These are phyloP conservation scores for Paecilomyces niveus DNA, from an alignment of 2,329 filamentous ascomycete species.

Conservation along the genomic window DNA sequence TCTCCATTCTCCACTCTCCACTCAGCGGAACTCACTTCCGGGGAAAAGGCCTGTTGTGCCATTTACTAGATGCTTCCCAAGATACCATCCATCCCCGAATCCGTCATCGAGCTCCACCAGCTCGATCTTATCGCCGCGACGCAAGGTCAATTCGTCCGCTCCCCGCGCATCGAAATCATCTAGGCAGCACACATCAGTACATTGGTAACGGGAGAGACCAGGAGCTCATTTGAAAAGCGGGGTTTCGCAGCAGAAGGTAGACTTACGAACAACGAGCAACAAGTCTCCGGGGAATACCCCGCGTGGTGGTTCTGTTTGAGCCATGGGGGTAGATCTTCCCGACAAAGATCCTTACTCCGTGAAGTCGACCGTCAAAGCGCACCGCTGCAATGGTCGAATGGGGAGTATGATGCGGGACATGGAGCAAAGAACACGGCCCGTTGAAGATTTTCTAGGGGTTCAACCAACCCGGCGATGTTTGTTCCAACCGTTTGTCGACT, in stretches of 20 bases:
- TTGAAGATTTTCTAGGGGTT: background rate
- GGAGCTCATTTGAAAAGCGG: background rate
- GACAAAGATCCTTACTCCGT: slow-evolving; percentile 8
- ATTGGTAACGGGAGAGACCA: slow-evolving; percentile 13
- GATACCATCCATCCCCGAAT: slow-evolving; percentile 60
- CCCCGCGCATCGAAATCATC: slow-evolving; percentile 90
- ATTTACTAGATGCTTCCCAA: slow-evolving; percentile 43
- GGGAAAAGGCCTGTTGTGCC: slow-evolving; percentile 42
- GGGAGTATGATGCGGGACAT: slow-evolving; percentile 23
- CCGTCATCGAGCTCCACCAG: slow-evolving; percentile 60
- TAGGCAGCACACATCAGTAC: slow-evolving; percentile 31
- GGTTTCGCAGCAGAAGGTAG: slow-evolving; percentile 2
- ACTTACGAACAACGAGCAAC: slow-evolving; percentile 41
- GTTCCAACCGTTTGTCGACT: background rate
- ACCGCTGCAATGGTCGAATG: slow-evolving; percentile 7
- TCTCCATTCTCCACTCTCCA: background rate
- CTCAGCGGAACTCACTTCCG: slow-evolving; percentile 20
- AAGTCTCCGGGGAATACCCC: slow-evolving; percentile 35
- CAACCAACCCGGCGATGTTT: background rate
- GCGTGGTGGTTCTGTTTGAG: slow-evolving; percentile 25
- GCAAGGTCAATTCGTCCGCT: slow-evolving; percentile 83
- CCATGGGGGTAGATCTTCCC: slow-evolving; percentile 20
- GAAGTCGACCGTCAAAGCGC: slow-evolving; percentile 4
- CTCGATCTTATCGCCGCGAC: slow-evolving; percentile 63
- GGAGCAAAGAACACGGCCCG: slow-evolving; percentile 12